Base-by-base conservation (phyloP, 1,284 basidiomycete species). In the Leucocoprinus gongylophorus region DNA sequence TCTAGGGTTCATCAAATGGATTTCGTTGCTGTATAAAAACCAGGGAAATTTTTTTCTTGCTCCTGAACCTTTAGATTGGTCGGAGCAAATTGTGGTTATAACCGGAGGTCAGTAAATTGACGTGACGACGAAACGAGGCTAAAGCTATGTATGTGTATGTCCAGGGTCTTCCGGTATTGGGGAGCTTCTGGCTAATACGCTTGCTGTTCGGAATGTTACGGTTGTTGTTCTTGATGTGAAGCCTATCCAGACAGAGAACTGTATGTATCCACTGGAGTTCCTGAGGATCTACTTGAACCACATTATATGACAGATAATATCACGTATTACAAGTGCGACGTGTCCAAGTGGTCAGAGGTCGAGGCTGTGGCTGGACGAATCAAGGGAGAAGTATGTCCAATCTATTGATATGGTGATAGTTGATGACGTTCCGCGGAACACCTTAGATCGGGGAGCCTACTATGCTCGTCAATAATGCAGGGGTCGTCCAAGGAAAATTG, bases 381-480 rank as follows among this genome's bases (percentile, higher is more conserved):
- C 50, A 67, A 82, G 15, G 76, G 88, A 62, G 90, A 95, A 72
- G 90, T 91, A 56, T 54, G 70, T 41, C n/a, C n/a, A 23, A 45
- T 48, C 55, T 55, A 6, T 12, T 35, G 17, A 30, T 32, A 29
- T 18, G 35, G 5, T 37, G 35, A 32, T n/a, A 50, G 21, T 18
- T 37, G 30, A 21, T 53, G 17, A 53, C 23, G 28, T 21, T 45
- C 47, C 28, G n/a, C n/a, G n/a, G n/a, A n/a, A n/a, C n/a, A 15
- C n/a, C 50, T 21, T 60, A 93, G 89, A 73, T 95, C 49, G 93
- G 93, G 5, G 77, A 88, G 49, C 90, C 93, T 1, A 95, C 95
- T 0, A 79, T 98, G 29, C 70, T 99, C 13, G 75, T 99, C 62
- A 98, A 98, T 71, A 98, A 97, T 62, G 95, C 95, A 1, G 95